Conservation (phyloP, 352 stramenopile species). For the Globisporangium nodosum region DNA sequence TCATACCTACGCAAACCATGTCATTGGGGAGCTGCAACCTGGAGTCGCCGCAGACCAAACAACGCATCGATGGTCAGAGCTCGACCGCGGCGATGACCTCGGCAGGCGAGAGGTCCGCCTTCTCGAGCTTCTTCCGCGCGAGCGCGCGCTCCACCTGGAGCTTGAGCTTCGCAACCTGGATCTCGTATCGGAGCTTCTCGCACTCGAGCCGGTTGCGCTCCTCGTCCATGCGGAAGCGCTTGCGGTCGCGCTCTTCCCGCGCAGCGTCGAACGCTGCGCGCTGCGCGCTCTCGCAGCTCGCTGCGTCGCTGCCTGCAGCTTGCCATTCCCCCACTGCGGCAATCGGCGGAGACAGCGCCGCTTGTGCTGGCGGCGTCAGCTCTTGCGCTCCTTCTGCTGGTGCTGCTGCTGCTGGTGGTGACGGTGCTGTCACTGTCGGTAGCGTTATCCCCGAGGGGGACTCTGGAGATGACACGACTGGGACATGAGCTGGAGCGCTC, state of each 20-base stretch:
- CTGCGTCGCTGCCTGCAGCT: slow-evolving; percentile 22
- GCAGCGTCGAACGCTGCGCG: slow-evolving; percentile 42
- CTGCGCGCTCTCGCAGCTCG: slow-evolving; percentile 41
- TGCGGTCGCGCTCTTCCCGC: slow-evolving; percentile 57
- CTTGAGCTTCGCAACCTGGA: slow-evolving; percentile 44
- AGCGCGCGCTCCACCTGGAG: slow-evolving; percentile 47
- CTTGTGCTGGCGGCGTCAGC: background rate
- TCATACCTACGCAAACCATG: background rate
- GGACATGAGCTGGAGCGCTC: background rate
- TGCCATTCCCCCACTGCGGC: slow-evolving; percentile 10
- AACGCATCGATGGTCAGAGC: background rate
- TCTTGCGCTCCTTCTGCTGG: background rate
- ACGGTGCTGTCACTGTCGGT: background rate
- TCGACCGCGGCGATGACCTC: slow-evolving; percentile 30
- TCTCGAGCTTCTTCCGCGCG: slow-evolving; percentile 44
- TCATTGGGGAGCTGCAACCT: background rate
- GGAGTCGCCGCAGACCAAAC: background rate
- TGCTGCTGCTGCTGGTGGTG: background rate
- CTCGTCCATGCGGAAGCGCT: slow-evolving; percentile 56
- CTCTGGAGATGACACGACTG: background rate
- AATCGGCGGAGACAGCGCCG: background rate
- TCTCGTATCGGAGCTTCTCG: slow-evolving; percentile 53
- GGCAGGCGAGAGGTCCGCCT: slow-evolving; percentile 31
- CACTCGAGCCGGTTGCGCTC: slow-evolving; percentile 56
- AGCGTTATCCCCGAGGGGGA: background rate